Conservation (phyloP, 1,284 basidiomycete species). For the Ganoderma sinense region DNA sequence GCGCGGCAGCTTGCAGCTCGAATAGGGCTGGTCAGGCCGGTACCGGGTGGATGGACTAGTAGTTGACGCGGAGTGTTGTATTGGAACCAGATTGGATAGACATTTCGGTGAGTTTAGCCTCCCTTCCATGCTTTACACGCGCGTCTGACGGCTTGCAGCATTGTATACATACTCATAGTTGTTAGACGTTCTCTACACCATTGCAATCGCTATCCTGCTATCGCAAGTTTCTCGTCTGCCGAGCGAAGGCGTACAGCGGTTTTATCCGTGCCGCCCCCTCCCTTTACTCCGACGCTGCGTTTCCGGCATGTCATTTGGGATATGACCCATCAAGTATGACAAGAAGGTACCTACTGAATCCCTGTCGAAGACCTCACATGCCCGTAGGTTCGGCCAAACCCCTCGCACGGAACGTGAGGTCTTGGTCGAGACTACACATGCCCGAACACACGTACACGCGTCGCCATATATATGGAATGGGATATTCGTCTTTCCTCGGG, state of each 20-base stretch:
- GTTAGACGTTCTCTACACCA: conserved; percentile 15
- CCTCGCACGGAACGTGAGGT: too few relatives aligned
- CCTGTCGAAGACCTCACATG: background rate
- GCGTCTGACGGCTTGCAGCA: conserved; percentile 2
- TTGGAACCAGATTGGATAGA: background rate
- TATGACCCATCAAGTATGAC: background rate
- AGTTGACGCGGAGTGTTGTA: conserved; percentile 16
- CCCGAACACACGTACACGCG: background rate
- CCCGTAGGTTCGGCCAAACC: too few relatives aligned
- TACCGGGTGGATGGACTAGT: conserved; percentile 36
- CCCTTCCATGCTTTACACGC: background rate
- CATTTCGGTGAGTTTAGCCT: conserved; percentile 19
- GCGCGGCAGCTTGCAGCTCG: conserved; percentile 85
- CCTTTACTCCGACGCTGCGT: background rate
- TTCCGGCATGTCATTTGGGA: background rate
- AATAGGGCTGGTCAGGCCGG: conserved; percentile 65
- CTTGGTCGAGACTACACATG: too few relatives aligned
- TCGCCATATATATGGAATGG: background rate
- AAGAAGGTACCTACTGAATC: background rate
- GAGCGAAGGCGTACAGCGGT: background rate
- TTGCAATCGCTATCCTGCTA: conserved; percentile 13
- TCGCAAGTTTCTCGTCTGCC: background rate
- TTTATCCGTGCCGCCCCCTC: background rate
- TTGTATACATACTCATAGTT: conserved; percentile 16
- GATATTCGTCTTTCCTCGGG: background rate